Evolutionary conservation across 139 green algal species (phyloP), one percentile per base, ranked within the genome.

Genomic region (Mesotaenium endlicherianum): DNA sequence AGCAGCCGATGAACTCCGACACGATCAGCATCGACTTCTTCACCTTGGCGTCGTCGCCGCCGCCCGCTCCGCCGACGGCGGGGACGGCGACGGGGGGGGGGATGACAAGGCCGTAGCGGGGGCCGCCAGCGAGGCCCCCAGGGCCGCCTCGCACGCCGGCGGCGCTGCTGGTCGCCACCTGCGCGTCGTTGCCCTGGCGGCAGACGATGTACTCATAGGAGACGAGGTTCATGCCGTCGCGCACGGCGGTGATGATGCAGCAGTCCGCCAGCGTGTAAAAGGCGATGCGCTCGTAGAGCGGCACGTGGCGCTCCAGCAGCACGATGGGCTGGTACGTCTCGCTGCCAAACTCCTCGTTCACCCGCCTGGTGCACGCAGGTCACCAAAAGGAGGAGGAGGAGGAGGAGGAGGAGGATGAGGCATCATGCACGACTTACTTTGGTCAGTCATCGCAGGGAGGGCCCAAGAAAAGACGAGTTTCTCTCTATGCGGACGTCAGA

Each of bases 131-230:
- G 34, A 8, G 0, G n/a, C 1, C 58, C 60, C 3, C 47, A n/a
- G 47, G 11, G 47, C 47, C 47, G 47, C 47, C 47, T 8, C 47
- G 11, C 8, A 58, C 47, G 47, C 47, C 47, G 30, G 30, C 44
- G 47, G 30, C 20, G 34, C 30, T 59, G 8, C 5, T 30, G 16
- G 69, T 20, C 57, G 34, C 57, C 34, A 2, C 34, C 8, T 44
- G 49, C 8, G 57, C 31, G 50, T 64, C 30, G 0, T 31, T 68
- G 40, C 93, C 94, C 89, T 98, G 93, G 0, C 96, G 83, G 88
- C 93, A 97, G 17, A 97, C 94, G n/a, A 99, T 92, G 87, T 99
- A 99, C 91, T 99, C 96, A 84, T 99, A 99, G 3, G 95, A 95
- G 47, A 95, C 89, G 75, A 98, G 93, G 89, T 98, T 98, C 95